phyloP scores from a whole-genome alignment of 2,329 filamentous ascomycete genomes.

The Nothomitra cinnamomea region DNA sequence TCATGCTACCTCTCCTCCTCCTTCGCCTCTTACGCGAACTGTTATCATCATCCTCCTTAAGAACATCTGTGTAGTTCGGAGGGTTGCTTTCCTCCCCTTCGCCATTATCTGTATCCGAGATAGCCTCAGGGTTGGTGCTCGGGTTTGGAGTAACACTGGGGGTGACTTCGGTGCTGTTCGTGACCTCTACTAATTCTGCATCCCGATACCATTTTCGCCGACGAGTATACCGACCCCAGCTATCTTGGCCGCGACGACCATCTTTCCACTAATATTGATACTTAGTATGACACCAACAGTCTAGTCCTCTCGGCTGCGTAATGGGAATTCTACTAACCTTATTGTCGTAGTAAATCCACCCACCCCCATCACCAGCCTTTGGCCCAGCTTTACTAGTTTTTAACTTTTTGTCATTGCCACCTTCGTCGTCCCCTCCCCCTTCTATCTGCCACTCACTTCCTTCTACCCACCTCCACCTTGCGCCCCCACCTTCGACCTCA shows the following conservation, averaged over 20 bases:
- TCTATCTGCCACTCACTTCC: conserved; percentile 78
- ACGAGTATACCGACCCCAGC: conserved; percentile 88
- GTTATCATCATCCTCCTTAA: conserved; percentile 15
- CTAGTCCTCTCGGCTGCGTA: background rate
- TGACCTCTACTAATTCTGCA: conserved; percentile 74
- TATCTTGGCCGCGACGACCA: conserved; percentile 67
- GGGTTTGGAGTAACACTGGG: conserved; percentile 24
- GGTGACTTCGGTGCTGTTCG: conserved; percentile 16
- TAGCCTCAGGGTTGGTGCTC: conserved; percentile 22
- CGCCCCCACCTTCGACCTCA: conserved; percentile 44
- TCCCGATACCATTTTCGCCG: conserved; percentile 93
- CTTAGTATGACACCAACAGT: conserved; percentile 6
- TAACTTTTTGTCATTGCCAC: conserved; percentile 16
- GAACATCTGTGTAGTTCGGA: conserved; percentile 11
- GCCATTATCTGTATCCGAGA: background rate
- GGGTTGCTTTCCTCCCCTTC: conserved; percentile 13
- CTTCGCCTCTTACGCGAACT: conserved; percentile 16
- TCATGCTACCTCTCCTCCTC: conserved; percentile 32
- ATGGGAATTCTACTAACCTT: conserved; percentile 41
- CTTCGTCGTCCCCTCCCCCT: conserved; percentile 39
- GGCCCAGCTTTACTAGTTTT: conserved; percentile 1
- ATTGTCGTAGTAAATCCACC: conserved; percentile 97
- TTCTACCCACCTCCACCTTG: conserved; percentile 68
- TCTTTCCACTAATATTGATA: conserved; percentile 63
- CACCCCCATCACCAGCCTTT: conserved; percentile 38